Percentiles rank a stretch among this genome's conserved stretches.
Evolutionary conservation across 2,329 filamentous ascomycete species (phyloP).

Genomic region (Madurella mycetomatis): DNA sequence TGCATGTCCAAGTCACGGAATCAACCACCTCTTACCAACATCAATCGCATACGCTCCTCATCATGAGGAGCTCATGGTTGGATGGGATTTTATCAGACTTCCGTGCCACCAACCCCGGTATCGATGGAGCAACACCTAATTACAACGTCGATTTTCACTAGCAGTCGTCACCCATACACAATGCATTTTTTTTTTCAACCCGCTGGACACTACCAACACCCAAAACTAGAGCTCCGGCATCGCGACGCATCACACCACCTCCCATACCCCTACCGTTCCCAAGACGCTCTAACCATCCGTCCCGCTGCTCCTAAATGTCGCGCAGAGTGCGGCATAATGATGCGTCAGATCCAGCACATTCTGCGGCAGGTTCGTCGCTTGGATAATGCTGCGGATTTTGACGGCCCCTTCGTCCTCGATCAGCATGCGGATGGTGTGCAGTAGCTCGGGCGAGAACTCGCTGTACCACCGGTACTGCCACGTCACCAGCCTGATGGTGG

Average conservation of each 20-base stretch:
- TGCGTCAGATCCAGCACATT: conserved; percentile 91
- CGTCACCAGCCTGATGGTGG: conserved; percentile 86
- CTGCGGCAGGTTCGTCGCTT: conserved; percentile 90
- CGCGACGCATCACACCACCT: too few species aligned
- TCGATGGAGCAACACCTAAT: background rate
- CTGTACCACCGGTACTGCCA: conserved; percentile 99
- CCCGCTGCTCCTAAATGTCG: conserved; percentile 90
- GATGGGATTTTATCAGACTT: background rate
- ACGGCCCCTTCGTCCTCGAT: conserved; percentile 98
- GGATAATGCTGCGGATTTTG: conserved; percentile 94
- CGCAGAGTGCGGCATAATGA: conserved; percentile 91
- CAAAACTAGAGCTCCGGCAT: too few species aligned
- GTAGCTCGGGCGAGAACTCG: conserved; percentile 90
- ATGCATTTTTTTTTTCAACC: too few species aligned
- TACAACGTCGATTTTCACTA: background rate
- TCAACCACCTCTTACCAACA: background rate
- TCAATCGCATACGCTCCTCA: background rate
- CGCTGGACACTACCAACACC: too few species aligned
- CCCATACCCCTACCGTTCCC: too few species aligned
- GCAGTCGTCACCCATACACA: too few species aligned
- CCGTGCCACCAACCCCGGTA: background rate
- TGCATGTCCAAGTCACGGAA: background rate
- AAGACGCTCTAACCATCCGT: conserved; percentile 61
- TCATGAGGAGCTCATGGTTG: background rate
- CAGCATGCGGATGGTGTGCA: conserved; percentile 81